These are phyloP conservation scores for Vigna trinervia DNA, from an alignment of 306 rosid species.

Conservation along the genomic window DNA sequence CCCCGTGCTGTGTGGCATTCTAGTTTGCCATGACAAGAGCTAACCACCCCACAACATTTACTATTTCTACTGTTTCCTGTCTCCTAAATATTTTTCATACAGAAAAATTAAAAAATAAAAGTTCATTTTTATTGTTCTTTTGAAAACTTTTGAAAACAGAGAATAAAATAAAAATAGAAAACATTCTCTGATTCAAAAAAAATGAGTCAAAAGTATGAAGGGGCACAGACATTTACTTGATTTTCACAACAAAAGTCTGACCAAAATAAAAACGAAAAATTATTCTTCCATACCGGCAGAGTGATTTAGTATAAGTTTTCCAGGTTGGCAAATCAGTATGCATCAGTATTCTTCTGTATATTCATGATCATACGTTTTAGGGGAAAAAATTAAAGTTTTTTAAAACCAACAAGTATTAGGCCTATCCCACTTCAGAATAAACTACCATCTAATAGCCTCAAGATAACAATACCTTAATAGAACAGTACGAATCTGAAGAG, in stretches of 20 bases:
- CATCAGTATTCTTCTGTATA: background rate
- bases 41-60: background rate
- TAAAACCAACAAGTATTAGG: conserved; percentile 1
- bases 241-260: background rate
- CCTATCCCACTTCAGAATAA: conserved; percentile 7
- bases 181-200: background rate
- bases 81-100: background rate
- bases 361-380: background rate
- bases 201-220: background rate
- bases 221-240: no score
- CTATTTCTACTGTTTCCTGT: background rate
- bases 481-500: conserved; percentile 91
- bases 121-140: background rate
- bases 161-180: background rate
- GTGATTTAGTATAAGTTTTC: background rate
- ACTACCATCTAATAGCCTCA: background rate
- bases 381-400: background rate
- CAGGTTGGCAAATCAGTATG: background rate
- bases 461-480: conserved; percentile 70
- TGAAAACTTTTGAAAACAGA: background rate
- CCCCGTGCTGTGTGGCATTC: background rate
- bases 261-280: background rate
- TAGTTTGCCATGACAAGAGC: conserved; percentile 3
- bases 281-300: background rate
- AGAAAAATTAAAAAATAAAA: background rate